Percentiles rank a stretch among this genome's conserved stretches.
Conservation (phyloP, 1,284 basidiomycete species). For the Papiliotrema laurentii region DNA sequence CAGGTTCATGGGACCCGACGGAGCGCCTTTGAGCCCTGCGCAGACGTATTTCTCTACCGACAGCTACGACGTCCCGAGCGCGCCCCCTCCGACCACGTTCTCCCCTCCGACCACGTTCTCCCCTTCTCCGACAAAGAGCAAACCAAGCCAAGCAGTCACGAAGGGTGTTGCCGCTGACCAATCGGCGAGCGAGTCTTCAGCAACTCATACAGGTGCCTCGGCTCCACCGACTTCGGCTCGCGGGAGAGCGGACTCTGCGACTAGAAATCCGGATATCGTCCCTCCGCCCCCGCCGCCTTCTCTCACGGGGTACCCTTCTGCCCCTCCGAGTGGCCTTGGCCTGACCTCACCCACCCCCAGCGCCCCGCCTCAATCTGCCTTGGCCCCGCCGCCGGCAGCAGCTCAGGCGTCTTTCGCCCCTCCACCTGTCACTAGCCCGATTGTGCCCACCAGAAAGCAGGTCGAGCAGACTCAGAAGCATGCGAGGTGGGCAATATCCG, state of each 20-base stretch:
- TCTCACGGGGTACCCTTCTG: constrained; percentile 15
- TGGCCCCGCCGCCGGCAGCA: constrained; percentile 5
- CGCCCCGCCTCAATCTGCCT: not conserved
- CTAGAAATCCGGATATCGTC: constrained; percentile 6
- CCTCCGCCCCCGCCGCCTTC: constrained; percentile 32
- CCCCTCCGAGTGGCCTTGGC: constrained; percentile 18
- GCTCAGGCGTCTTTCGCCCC: too few species aligned
- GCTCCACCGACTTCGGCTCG: not conserved
- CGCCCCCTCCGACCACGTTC: constrained; percentile 40
- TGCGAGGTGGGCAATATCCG: constrained; percentile 82
- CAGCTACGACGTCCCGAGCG: constrained; percentile 32
- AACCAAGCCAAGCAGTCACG: not conserved
- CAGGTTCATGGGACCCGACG: constrained; percentile 44
- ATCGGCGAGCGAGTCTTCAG: not conserved
- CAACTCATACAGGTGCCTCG: not conserved
- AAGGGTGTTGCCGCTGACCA: not conserved
- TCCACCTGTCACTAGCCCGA: too few species aligned
- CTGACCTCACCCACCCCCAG: constrained; percentile 15
- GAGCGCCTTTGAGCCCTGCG: constrained; percentile 42
- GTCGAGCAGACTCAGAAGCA: constrained; percentile 79
- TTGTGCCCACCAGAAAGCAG: constrained; percentile 27
- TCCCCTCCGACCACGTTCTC: constrained; percentile 25
- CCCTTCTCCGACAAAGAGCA: constrained; percentile 8
- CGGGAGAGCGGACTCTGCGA: not conserved
- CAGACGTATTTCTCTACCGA: constrained; percentile 31